phyloP scores from a whole-genome alignment of 1,284 basidiomycete species.

The Cutaneotrichosporon curvatum region DNA sequence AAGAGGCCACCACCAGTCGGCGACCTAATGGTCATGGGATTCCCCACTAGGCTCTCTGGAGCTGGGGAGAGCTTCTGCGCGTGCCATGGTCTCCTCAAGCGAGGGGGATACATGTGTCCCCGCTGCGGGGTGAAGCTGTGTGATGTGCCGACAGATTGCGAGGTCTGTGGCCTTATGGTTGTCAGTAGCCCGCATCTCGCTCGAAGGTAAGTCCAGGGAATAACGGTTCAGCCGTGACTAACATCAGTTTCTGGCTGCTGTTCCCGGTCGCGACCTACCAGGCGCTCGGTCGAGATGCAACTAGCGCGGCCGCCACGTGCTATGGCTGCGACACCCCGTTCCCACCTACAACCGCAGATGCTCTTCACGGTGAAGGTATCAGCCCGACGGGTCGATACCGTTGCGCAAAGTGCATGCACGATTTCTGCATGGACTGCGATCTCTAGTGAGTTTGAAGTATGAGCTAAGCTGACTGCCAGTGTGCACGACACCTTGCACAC shows the following conservation, averaged over 20 bases:
- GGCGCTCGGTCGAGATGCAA: constrained; percentile 27
- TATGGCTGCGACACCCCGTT: constrained; percentile 67
- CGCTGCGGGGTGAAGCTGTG: constrained; percentile 87
- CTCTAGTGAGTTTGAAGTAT: constrained; percentile 48
- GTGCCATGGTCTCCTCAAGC: constrained; percentile 84
- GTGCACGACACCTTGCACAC: constrained; percentile 67
- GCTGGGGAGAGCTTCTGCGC: constrained; percentile 79
- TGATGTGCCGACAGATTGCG: constrained; percentile 97
- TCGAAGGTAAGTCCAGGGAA: constrained; percentile 59
- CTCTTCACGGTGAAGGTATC: constrained; percentile 56
- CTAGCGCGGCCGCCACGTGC: constrained; percentile 49
- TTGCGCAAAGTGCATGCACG: constrained; percentile 44
- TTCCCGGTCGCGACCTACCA: constrained; percentile 37
- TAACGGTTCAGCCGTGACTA: background rate
- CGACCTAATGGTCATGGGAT: constrained; percentile 98
- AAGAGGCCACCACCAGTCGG: constrained; percentile 55
- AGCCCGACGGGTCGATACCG: constrained; percentile 72
- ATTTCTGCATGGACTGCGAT: constrained; percentile 67
- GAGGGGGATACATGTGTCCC: constrained; percentile 89
- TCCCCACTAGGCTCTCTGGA: constrained; percentile 82
- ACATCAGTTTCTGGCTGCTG: constrained; percentile 42
- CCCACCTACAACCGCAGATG: constrained; percentile 36
- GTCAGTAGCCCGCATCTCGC: constrained; percentile 96
- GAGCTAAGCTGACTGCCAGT: constrained; percentile 7
- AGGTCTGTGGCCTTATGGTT: constrained; percentile 93